These are phyloP conservation scores for Rhodotorula taiwanensis DNA, from an alignment of 768 basidiomycete genomes.

Conservation along the genomic window DNA sequence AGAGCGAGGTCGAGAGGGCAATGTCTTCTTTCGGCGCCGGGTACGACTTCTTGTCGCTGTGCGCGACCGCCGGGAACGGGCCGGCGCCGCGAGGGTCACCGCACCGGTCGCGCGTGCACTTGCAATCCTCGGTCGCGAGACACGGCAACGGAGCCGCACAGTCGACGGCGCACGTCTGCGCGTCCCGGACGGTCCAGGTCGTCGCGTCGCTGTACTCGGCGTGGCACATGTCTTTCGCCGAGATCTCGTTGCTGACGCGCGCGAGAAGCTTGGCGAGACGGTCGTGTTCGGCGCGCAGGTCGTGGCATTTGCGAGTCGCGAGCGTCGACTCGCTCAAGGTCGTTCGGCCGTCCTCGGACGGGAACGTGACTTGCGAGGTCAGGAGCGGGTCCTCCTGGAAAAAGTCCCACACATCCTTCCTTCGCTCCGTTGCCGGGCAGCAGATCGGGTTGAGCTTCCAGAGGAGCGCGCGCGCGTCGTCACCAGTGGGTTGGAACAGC, in stretches of 20 bases:
- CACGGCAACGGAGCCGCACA: constrained; percentile 38
- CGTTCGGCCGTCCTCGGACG: constrained; percentile 37
- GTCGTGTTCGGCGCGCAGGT: constrained; percentile 36
- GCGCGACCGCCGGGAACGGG: constrained; percentile 26
- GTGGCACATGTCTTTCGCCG: constrained; percentile 13
- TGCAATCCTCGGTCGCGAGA: constrained; percentile 37
- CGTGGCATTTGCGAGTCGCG: constrained; percentile 29
- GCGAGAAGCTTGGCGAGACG: constrained; percentile 25
- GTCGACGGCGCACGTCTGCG: constrained; percentile 34
- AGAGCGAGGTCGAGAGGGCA: constrained; percentile 8
- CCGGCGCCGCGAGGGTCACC: constrained; percentile 21
- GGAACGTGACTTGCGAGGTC: constrained; percentile 39
- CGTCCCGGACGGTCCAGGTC: constrained; percentile 31
- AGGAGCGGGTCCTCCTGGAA: constrained; percentile 39
- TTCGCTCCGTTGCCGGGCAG: constrained; percentile 19
- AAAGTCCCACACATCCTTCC: constrained; percentile 35
- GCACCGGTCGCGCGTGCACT: constrained; percentile 38
- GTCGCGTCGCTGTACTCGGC: constrained; percentile 27
- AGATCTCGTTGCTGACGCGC: constrained; percentile 1
- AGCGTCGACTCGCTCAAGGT: constrained; percentile 37
- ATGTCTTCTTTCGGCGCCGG: not conserved
- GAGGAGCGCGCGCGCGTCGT: constrained; percentile 35
- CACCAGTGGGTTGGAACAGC: constrained; percentile 31
- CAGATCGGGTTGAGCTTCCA: constrained; percentile 40
- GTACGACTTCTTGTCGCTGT: constrained; percentile 18